Conservation (phyloP, 2,329 filamentous ascomycete genomes). For the Colletotrichum cuscutae region DNA sequence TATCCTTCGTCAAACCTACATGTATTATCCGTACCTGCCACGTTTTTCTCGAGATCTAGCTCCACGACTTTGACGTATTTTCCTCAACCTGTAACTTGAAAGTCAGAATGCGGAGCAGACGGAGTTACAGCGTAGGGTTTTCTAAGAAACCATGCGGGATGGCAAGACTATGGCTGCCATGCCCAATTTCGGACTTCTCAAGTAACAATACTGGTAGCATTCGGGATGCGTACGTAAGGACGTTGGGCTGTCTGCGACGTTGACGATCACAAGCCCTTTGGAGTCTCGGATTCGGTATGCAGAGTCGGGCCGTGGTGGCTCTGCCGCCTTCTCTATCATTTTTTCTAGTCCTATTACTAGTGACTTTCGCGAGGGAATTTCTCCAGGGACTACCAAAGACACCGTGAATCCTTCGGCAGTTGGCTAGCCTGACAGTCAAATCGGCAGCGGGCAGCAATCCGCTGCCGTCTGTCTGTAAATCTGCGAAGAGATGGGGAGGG, state of each 20-base stretch:
- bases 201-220: not conserved
- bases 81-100: not conserved
- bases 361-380: not conserved
- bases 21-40: not conserved
- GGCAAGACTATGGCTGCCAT: not conserved
- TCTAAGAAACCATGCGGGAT: not conserved
- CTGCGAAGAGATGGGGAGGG: not conserved
- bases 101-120: slow-evolving; percentile 2
- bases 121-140: not conserved
- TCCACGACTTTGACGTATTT: not conserved
- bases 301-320: not conserved
- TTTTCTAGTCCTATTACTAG: not conserved
- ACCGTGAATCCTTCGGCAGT: slow-evolving; percentile 10
- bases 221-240: not conserved
- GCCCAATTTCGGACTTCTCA: not conserved
- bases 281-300: slow-evolving; percentile 14
- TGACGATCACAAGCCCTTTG: not conserved
- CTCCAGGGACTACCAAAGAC: not conserved
- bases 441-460: not conserved
- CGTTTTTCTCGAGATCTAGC: not conserved
- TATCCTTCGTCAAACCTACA: not conserved
- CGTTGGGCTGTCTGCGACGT: not conserved
- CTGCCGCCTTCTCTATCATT: not conserved
- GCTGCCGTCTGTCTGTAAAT: not conserved
- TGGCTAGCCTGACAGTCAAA: slow-evolving; percentile 5